These are phyloP conservation scores for Pezizomycotina sp. DNA, from an alignment of 2,329 filamentous ascomycete species.

Conservation along the genomic window DNA sequence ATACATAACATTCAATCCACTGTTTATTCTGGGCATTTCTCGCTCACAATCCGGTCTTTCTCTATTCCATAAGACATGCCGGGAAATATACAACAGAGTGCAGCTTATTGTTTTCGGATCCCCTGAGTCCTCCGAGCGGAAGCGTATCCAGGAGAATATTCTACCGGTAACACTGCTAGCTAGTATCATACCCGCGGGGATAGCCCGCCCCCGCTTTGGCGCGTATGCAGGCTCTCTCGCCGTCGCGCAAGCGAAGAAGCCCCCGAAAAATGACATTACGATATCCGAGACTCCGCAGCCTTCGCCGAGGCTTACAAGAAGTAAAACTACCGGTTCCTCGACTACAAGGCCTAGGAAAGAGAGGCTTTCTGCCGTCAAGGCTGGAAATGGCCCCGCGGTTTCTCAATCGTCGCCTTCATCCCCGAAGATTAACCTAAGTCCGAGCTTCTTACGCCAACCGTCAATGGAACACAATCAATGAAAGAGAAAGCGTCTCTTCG, in stretches of 20 bases:
- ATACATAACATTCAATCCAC: no score
- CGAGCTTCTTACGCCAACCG: no score
- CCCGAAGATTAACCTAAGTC: slow-evolving; percentile 12
- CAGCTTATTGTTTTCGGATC: slow-evolving; percentile 75
- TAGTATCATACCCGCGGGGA: slow-evolving; percentile 60
- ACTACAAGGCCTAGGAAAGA: slow-evolving; percentile 35
- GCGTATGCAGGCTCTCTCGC: slow-evolving; percentile 64
- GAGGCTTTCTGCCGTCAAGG: slow-evolving; percentile 31
- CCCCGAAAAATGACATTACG: slow-evolving; percentile 45
- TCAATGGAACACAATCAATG: slow-evolving; percentile 11
- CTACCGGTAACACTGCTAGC: slow-evolving; percentile 65
- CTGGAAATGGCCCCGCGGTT: slow-evolving; percentile 27
- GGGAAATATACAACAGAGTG: slow-evolving; percentile 72
- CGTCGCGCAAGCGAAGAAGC: slow-evolving; percentile 64
- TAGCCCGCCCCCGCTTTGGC: slow-evolving; percentile 60
- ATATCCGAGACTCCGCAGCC: slow-evolving; percentile 41
- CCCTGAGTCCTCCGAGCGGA: slow-evolving; percentile 31
- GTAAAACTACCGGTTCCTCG: slow-evolving; percentile 47
- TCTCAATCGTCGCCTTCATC: slow-evolving; percentile 28
- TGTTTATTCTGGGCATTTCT: no score
- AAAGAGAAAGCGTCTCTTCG: no score
- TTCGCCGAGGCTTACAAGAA: slow-evolving; percentile 44
- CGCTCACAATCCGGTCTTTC: not conserved
- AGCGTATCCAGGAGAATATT: slow-evolving; percentile 52
- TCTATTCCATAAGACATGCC: slow-evolving; percentile 60